phyloP scores from a whole-genome alignment of 306 rosid genomes.

The Astragalus glycyphyllos region DNA sequence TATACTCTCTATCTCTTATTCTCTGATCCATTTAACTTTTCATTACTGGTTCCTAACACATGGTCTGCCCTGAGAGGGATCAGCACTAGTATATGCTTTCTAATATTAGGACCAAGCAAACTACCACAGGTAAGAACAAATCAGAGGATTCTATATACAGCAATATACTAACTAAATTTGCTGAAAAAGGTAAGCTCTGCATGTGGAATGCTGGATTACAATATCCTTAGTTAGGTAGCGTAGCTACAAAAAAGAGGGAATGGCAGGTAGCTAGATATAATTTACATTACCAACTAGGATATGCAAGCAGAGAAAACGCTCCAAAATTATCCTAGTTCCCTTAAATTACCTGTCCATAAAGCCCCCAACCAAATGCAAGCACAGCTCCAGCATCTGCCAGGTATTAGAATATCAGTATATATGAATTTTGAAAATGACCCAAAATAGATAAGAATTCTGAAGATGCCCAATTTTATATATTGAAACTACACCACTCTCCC shows the following conservation, averaged over 20 bases:
- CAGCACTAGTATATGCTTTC: conserved; percentile 23
- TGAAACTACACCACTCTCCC: conserved; percentile 5
- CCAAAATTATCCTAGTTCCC: conserved; percentile 34
- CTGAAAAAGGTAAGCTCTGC: background rate
- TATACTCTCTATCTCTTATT: too few relatives aligned
- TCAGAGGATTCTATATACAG: conserved; percentile 28
- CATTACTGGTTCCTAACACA: background rate
- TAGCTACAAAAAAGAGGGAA: conserved; percentile 12
- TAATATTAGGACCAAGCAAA: conserved; percentile 32
- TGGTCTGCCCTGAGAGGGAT: conserved; percentile 16
- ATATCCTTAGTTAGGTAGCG: conserved; percentile 3
- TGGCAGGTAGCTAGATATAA: conserved; percentile 16
- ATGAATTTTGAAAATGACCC: conserved; percentile 32
- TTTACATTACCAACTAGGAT: conserved; percentile 28
- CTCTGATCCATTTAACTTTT: too few relatives aligned
- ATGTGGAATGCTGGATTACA: conserved; percentile 1
- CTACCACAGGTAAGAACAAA: conserved; percentile 1
- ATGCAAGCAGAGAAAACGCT: conserved; percentile 22
- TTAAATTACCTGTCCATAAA: conserved; percentile 91
- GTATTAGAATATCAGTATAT: conserved; percentile 29
- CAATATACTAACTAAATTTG: conserved; percentile 2
- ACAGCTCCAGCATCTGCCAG: conserved; percentile 87
- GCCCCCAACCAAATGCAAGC: conserved; percentile 94
- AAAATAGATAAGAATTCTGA: conserved; percentile 5
- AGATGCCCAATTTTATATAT: background rate